These are phyloP conservation scores for Xylariaceae sp. DNA, from an alignment of 2,329 filamentous ascomycete species.

Conservation along the genomic window DNA sequence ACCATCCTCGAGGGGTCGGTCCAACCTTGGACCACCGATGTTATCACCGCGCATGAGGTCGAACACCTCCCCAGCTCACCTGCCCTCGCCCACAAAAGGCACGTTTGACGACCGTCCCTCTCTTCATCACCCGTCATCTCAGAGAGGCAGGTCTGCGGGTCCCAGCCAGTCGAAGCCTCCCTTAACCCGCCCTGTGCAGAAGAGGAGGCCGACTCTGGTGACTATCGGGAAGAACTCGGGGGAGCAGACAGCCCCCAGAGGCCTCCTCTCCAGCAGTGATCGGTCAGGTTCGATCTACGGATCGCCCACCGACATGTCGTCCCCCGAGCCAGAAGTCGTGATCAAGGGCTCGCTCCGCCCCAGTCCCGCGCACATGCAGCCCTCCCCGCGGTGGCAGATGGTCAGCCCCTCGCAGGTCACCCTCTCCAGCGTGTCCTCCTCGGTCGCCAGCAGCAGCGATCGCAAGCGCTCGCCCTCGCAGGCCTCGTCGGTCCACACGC, in stretches of 20 bases:
- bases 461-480: slow-evolving; percentile 24
- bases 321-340: slow-evolving; percentile 16
- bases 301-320: slow-evolving; percentile 29
- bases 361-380: slow-evolving; percentile 20
- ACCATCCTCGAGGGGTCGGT: slow-evolving; percentile 16
- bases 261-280: too few species aligned
- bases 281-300: slow-evolving; percentile 36
- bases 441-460: slow-evolving; percentile 13
- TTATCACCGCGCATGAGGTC: slow-evolving; percentile 39
- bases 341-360: slow-evolving; percentile 24
- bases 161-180: too few species aligned
- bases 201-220: too few species aligned
- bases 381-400: slow-evolving; percentile 41
- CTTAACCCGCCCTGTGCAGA: too few species aligned
- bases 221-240: too few species aligned
- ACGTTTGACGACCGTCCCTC: slow-evolving; percentile 29
- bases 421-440: slow-evolving; percentile 20
- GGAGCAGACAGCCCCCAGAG: too few species aligned
- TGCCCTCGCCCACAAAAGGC: slow-evolving; percentile 35
- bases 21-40: slow-evolving; percentile 15
- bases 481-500: slow-evolving; percentile 25
- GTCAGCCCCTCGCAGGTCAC: slow-evolving; percentile 31
- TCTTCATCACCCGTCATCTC: too few species aligned
- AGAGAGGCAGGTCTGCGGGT: too few species aligned
- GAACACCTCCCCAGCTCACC: slow-evolving; percentile 45